phyloP scores from a whole-genome alignment of 2,329 filamentous ascomycete species.

The Dothiorella sarmentorum region DNA sequence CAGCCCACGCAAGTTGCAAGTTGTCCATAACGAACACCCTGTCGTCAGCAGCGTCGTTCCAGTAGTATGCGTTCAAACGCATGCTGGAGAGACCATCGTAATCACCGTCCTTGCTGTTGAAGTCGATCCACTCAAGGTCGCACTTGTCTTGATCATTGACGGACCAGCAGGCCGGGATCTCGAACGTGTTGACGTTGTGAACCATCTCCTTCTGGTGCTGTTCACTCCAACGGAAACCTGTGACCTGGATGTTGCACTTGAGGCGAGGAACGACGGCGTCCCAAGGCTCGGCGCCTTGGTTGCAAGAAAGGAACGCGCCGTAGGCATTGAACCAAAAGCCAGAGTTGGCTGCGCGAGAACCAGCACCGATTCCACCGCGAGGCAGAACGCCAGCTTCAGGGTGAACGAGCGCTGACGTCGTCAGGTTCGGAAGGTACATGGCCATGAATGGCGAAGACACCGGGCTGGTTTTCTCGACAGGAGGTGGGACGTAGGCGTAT shows the following conservation, averaged over 20 bases:
- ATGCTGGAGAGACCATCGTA: slow-evolving; percentile 46
- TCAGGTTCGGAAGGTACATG: slow-evolving; percentile 43
- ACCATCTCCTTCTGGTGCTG: slow-evolving; percentile 28
- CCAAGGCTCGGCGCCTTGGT: slow-evolving; percentile 29
- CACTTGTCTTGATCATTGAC: slow-evolving; percentile 35
- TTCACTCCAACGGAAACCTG: slow-evolving; percentile 44
- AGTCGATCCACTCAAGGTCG: slow-evolving; percentile 41
- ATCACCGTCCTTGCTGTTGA: slow-evolving; percentile 33
- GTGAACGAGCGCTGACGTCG: slow-evolving; percentile 28
- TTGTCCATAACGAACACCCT: slow-evolving; percentile 49
- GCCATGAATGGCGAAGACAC: slow-evolving; percentile 46
- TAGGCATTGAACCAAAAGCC: slow-evolving; percentile 52
- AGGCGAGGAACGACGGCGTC: slow-evolving; percentile 25
- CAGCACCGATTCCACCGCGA: slow-evolving; percentile 48
- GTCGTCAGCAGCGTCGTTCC: slow-evolving; percentile 33
- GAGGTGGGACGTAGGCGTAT: slow-evolving; percentile 47
- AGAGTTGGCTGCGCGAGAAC: slow-evolving; percentile 39
- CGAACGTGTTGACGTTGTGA: slow-evolving; percentile 20
- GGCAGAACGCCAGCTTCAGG: slow-evolving; percentile 34
- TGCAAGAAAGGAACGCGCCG: slow-evolving; percentile 48
- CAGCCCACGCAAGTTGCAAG: slow-evolving; percentile 47
- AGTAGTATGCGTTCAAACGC: slow-evolving; percentile 46
- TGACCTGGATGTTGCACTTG: slow-evolving; percentile 44
- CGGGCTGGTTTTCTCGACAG: slow-evolving; percentile 44
- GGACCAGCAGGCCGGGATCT: slow-evolving; percentile 29